These are phyloP conservation scores for Lactarius evosmus DNA, from an alignment of 768 basidiomycete genomes.

Conservation along the genomic window DNA sequence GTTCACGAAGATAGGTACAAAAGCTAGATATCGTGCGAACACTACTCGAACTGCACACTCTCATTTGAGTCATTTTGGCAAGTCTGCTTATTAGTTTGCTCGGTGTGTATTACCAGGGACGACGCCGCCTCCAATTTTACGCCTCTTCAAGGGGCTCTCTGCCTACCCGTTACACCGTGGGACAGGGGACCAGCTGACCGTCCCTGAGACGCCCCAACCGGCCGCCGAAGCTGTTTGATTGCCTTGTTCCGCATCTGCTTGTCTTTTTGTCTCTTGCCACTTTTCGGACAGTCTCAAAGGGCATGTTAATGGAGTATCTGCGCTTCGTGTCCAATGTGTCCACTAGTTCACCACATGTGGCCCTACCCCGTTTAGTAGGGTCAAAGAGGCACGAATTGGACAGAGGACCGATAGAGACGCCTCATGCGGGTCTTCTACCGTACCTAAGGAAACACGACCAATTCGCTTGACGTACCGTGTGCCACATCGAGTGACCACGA, in stretches of 20 bases:
- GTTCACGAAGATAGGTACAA: slow-evolving; percentile 45
- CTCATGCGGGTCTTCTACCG: neutral
- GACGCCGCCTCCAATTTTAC: slow-evolving; percentile 39
- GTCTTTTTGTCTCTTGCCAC: slow-evolving; percentile 64
- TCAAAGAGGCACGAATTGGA: neutral
- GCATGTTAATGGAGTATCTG: slow-evolving; percentile 48
- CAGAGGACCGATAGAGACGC: neutral
- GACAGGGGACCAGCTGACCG: slow-evolving; percentile 47
- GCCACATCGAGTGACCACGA: neutral
- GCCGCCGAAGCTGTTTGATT: slow-evolving; percentile 45
- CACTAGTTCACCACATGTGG: neutral
- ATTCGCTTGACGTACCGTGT: slow-evolving; percentile 6
- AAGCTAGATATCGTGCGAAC: slow-evolving; percentile 50
- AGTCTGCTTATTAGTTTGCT: neutral
- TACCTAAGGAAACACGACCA: slow-evolving; percentile 1
- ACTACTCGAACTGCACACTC: neutral
- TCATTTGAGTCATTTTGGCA: neutral
- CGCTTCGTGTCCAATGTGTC: slow-evolving; percentile 36
- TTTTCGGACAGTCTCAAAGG: slow-evolving; percentile 47
- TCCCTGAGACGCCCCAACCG: slow-evolving; percentile 55
- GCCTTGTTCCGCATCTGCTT: slow-evolving; percentile 49
- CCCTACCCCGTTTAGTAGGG: neutral
- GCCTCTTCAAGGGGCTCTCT: slow-evolving; percentile 68
- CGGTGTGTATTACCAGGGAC: neutral
- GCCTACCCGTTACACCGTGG: slow-evolving; percentile 64